Conservation (phyloP, 2,329 filamentous ascomycete species). For the Aquanectria penicillioides region DNA sequence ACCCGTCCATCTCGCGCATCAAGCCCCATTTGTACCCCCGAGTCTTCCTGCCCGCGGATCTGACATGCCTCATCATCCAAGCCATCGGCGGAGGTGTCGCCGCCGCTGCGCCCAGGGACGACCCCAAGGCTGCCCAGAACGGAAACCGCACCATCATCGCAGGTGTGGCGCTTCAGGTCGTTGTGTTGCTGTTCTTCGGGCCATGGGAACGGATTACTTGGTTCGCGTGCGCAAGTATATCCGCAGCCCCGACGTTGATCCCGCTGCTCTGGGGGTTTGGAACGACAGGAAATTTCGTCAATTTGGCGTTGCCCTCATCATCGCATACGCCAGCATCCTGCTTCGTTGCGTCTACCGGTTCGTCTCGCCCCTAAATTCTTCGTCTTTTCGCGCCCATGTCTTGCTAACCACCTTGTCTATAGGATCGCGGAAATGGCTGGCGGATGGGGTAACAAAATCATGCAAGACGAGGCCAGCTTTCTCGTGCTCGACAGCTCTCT, state of each 20-base stretch:
- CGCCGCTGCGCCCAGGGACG: constrained; percentile 54
- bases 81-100: constrained; percentile 67
- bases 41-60: constrained; percentile 68
- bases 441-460: constrained; percentile 71
- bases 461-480: constrained; percentile 70
- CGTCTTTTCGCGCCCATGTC: no score
- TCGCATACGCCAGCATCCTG: constrained; percentile 57
- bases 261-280: constrained; percentile 52
- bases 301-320: constrained; percentile 56
- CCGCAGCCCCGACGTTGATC: constrained; percentile 40
- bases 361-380: constrained; percentile 30
- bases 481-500: constrained; percentile 65
- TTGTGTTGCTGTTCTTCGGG: constrained; percentile 60
- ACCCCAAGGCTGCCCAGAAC: constrained; percentile 51
- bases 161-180: constrained; percentile 63
- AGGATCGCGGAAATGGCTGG: constrained; percentile 72
- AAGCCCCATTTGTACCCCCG: constrained; percentile 62
- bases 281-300: constrained; percentile 52
- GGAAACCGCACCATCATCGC: constrained; percentile 65
- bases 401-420: constrained; percentile 22
- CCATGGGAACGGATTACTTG: constrained; percentile 56
- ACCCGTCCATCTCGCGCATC: constrained; percentile 61
- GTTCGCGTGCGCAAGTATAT: constrained; percentile 54
- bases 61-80: constrained; percentile 68
- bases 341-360: constrained; percentile 66